Evolutionary conservation across 306 rosid genomes (phyloP), one percentile per base, ranked within the genome.

Genomic region (Cucurbita pepo): DNA sequence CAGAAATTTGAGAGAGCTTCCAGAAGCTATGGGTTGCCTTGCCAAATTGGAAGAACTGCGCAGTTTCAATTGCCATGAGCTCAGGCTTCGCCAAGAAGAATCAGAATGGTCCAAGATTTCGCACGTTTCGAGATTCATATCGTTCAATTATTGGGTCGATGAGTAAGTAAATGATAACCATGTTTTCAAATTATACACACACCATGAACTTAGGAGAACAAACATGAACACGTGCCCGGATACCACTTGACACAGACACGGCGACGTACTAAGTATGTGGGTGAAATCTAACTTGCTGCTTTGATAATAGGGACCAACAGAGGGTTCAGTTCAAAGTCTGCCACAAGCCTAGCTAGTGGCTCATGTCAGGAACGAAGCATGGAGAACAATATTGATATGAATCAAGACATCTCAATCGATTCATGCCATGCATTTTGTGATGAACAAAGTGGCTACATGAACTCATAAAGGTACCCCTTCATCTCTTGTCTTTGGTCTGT

Each of bases 91-190:
- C 55, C 72, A 66, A 45, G 72, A 66, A 45, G 72, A 66, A 25
- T 40, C 72, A 21, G 72, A 66, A 66, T 66, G 72, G 72, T 55
- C 38, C 56, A 66, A 66, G 21, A 45, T 66, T 45, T 44, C 55
- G 5, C 40, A 66, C 72, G 45, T 66, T 21, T 40, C 56, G 13
- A 66, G 55, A 66, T 66, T 66, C 55, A 44, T 66, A 44, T 44
- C 72, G 3, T 66, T 66, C 72, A 66, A 66, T 66, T 66, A 66
- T 45, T 66, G 72, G 72, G 72, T 66, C 22, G 72, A 66, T 22
- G 72, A 66, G 72, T 66, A 44, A 66, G 72, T 66, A 12, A 66
- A 44, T 21, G n/a, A 44, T 14, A 45, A 21, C 9, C 3, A 0
- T 10, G 18, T 11, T 43, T 43, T 3, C 40, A 43, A 45, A 66